phyloP scores from a whole-genome alignment of 2,329 filamentous ascomycete genomes.

The Fusarium buxicola region DNA sequence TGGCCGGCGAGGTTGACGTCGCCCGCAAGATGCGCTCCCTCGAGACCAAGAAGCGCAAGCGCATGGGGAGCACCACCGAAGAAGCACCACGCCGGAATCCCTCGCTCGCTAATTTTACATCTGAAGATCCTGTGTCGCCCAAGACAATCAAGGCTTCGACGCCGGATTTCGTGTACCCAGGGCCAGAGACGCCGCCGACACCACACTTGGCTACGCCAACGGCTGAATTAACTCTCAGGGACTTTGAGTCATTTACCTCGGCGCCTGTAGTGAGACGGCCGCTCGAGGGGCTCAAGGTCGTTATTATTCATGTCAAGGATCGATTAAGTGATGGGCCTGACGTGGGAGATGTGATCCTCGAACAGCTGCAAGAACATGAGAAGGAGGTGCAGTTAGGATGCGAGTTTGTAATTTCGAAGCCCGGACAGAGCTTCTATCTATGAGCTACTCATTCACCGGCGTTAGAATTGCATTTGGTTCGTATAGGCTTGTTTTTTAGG shows the following conservation, averaged over 20 bases:
- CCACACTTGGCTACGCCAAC: conserved; percentile 62
- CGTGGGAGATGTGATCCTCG: conserved; percentile 73
- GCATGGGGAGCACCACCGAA: conserved; percentile 53
- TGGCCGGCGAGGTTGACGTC: conserved; percentile 78
- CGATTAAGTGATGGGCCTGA: conserved; percentile 77
- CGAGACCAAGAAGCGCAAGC: conserved; percentile 73
- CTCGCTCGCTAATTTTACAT: conserved; percentile 31
- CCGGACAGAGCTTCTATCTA: conserved; percentile 70
- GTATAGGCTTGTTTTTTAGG: conserved; percentile 17
- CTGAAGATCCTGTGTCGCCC: conserved; percentile 64
- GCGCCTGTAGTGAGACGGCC: conserved; percentile 54
- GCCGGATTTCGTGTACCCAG: conserved; percentile 27
- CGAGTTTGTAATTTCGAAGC: conserved; percentile 78
- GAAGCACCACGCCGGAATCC: conserved; percentile 41
- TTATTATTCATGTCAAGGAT: conserved; percentile 96
- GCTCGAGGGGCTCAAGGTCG: conserved; percentile 79
- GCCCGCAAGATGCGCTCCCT: conserved; percentile 52
- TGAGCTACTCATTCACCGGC: conserved; percentile 45
- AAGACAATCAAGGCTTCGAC: conserved; percentile 55
- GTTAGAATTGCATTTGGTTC: conserved; percentile 15
- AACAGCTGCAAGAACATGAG: conserved; percentile 76
- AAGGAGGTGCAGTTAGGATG: conserved; percentile 76
- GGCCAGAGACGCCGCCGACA: conserved; percentile 56
- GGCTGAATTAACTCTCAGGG: conserved; percentile 57
- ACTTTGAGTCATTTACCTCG: conserved; percentile 48